Percentiles rank a stretch among this genome's conserved stretches.
Conservation (phyloP, 2,329 filamentous ascomycete species). For the Colletotrichum nymphaeae region DNA sequence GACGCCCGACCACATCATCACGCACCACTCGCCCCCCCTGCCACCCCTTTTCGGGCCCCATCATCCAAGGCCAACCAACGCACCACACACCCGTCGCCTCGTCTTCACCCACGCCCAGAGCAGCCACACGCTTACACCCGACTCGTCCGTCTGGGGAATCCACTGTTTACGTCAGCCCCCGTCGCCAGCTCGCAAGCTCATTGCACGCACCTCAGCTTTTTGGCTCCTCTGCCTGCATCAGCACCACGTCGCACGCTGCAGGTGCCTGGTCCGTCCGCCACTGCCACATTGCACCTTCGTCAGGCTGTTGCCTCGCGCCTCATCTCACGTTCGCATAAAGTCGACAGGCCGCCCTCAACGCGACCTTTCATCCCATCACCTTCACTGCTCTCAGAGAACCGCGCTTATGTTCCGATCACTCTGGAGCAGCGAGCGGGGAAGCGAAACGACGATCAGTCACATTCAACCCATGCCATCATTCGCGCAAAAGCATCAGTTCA, state of each 20-base stretch:
- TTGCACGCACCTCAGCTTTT: constrained; percentile 12
- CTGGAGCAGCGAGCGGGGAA: constrained; percentile 70
- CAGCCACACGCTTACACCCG: constrained; percentile 25
- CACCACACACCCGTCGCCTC: constrained; percentile 13
- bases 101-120: constrained; percentile 17
- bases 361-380: constrained; percentile 40
- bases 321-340: constrained; percentile 22
- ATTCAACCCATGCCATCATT: constrained; percentile 53
- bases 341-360: constrained; percentile 2
- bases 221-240: constrained; percentile 5
- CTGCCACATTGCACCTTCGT: constrained; percentile 19
- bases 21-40: constrained; percentile 28
- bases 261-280: constrained; percentile 26
- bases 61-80: constrained; percentile 24
- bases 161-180: constrained; percentile 38
- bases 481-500: constrained; percentile 46
- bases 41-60: constrained; percentile 33
- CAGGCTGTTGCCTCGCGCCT: constrained; percentile 29
- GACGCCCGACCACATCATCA: constrained; percentile 37
- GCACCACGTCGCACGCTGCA: constrained; percentile 16
- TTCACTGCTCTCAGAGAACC: constrained; percentile 42
- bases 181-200: constrained; percentile 1
- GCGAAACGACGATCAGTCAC: constrained; percentile 61
- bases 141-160: constrained; percentile 15
- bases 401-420: constrained; percentile 70